These are phyloP conservation scores for Pleomassaria siparia DNA, from an alignment of 2,329 filamentous ascomycete genomes.

Conservation along the genomic window DNA sequence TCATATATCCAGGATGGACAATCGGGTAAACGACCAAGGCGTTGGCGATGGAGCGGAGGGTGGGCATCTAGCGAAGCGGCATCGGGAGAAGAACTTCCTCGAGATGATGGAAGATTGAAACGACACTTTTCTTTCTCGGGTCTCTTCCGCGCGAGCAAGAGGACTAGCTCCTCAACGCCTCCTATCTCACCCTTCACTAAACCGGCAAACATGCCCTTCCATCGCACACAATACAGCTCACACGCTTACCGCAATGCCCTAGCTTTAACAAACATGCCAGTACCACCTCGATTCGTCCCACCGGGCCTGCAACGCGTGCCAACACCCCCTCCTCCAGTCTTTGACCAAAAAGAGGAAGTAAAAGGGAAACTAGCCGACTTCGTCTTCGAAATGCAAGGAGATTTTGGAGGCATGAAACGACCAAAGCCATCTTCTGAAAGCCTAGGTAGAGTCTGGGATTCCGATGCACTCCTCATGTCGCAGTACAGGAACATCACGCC, in stretches of 20 bases:
- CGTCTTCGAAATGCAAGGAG: conserved; percentile 34
- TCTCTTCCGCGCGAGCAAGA: conserved; percentile 17
- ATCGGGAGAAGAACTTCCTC: conserved; percentile 4
- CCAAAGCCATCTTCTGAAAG: conserved; percentile 14
- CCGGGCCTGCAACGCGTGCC: conserved; percentile 27
- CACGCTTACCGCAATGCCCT: conserved; percentile 2
- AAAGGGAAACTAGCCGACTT: conserved; percentile 36
- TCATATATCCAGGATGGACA: conserved; percentile 12
- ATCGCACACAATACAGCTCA: background rate
- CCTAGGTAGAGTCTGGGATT: conserved; percentile 34
- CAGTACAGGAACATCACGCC: conserved; percentile 19
- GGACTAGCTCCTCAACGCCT: background rate
- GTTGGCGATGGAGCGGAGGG: conserved; percentile 22
- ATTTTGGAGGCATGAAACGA: conserved; percentile 2
- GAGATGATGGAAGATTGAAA: conserved; percentile 3
- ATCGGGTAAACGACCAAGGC: conserved; percentile 16
- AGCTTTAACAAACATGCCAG: conserved; percentile 10
- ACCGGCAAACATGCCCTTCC: conserved; percentile 4
- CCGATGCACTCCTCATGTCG: conserved; percentile 40
- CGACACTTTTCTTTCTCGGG: conserved; percentile 14
- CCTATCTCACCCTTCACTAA: conserved; percentile 9
- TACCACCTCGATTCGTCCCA: conserved; percentile 28
- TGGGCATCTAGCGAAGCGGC: conserved; percentile 16
- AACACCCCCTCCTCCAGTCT: conserved; percentile 30
- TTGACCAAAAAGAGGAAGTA: conserved; percentile 25